Evolutionary conservation across 768 basidiomycete species (phyloP).

Genomic region (Agrocybe praecox): DNA sequence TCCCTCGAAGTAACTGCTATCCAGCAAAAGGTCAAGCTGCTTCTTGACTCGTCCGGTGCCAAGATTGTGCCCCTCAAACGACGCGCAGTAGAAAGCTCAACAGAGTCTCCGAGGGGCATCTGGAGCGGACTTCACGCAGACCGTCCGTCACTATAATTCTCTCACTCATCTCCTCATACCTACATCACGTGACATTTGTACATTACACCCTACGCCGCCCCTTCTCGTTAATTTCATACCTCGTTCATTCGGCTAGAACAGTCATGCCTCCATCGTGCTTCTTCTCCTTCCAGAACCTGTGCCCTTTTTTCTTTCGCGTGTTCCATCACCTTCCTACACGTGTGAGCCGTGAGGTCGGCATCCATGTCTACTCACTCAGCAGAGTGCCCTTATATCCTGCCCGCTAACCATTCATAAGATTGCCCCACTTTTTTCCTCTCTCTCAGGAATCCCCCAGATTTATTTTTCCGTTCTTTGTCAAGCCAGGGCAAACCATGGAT

Average conservation of each 20-base stretch:
- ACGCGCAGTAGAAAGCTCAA: constrained; percentile 73
- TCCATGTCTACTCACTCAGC: constrained; percentile 25
- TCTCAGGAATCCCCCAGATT: constrained; percentile 17
- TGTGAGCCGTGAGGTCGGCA: constrained; percentile 43
- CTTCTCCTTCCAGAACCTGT: constrained; percentile 30
- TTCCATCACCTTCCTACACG: constrained; percentile 40
- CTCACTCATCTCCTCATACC: constrained; percentile 14
- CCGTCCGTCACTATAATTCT: constrained; percentile 50
- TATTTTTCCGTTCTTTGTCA: constrained; percentile 7
- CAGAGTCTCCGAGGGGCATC: constrained; percentile 83
- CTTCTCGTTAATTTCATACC: constrained; percentile 28
- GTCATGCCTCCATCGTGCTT: constrained; percentile 23
- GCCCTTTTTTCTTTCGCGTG: constrained; percentile 30
- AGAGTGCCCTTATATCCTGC: constrained; percentile 17
- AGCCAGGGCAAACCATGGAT: constrained; percentile 25
- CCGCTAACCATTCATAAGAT: constrained; percentile 15
- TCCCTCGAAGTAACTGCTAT: constrained; percentile 74
- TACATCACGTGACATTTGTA: constrained; percentile 35
- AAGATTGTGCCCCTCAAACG: constrained; percentile 84
- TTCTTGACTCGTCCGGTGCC: constrained; percentile 86
- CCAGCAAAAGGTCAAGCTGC: constrained; percentile 75
- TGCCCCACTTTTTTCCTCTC: constrained; percentile 14
- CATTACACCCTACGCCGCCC: constrained; percentile 19
- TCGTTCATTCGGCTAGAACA: constrained; percentile 24
- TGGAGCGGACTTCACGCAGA: constrained; percentile 89